Evolutionary conservation across 2,329 filamentous ascomycete species (phyloP).

Genomic region (Ramularia endophylla): DNA sequence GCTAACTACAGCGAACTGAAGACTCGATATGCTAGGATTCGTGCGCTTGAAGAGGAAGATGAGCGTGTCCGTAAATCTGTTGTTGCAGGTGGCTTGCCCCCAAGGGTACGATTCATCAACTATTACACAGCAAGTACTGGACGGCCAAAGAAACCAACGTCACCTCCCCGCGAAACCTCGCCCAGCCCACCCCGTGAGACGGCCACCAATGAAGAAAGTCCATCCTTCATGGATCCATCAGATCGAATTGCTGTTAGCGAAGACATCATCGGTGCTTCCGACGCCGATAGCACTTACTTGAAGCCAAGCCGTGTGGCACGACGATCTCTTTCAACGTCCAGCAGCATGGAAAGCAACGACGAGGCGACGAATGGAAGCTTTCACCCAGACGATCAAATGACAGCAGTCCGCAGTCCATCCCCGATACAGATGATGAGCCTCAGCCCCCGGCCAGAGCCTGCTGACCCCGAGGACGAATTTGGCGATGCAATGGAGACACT

Average conservation of each 20-base stretch:
- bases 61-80: slow-evolving; percentile 38
- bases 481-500: slow-evolving; percentile 18
- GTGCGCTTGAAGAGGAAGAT: slow-evolving; percentile 65
- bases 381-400: neutral
- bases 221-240: slow-evolving; percentile 6
- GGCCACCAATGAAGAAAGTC: no score
- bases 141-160: slow-evolving; percentile 48
- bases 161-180: slow-evolving; percentile 36
- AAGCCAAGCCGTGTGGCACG: neutral
- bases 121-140: slow-evolving; percentile 88
- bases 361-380: neutral
- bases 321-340: neutral
- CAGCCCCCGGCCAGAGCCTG: neutral
- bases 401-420: no score
- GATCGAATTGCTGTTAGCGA: neutral
- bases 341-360: neutral
- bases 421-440: neutral
- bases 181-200: no score
- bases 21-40: slow-evolving; percentile 61
- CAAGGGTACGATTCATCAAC: slow-evolving; percentile 72
- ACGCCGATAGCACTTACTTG: no score
- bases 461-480: slow-evolving; percentile 8
- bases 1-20: slow-evolving; percentile 69
- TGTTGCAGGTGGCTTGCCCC: slow-evolving; percentile 28
- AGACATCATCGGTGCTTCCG: no score